These are phyloP conservation scores for Elaeis oleifera DNA, from an alignment of 202 grass and related monocot species.

Conservation along the genomic window DNA sequence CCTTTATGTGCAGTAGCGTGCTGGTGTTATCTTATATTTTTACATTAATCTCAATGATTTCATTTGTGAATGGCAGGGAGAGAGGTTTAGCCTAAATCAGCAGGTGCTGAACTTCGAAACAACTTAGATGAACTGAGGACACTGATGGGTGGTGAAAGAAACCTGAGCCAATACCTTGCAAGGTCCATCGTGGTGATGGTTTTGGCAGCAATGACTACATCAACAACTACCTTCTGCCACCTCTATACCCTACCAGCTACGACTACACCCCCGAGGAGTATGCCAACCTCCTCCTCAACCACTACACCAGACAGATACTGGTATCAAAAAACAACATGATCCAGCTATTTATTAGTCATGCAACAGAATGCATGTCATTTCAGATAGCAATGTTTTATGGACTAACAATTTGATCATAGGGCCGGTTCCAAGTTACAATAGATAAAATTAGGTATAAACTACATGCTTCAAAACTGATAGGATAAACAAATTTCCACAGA, in stretches of 20 bases:
- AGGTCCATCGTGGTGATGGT: constrained; percentile 39
- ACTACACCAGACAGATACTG: constrained; percentile 42
- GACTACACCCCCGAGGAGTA: constrained; percentile 24
- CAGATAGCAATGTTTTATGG: too few species aligned
- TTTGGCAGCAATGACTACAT: constrained; percentile 40
- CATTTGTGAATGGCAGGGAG: constrained; percentile 19
- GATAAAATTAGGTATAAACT: too few species aligned
- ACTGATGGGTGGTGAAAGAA: constrained; percentile 5
- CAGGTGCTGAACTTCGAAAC: constrained; percentile 37
- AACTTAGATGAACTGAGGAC: constrained; percentile 23
- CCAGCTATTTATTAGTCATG: too few species aligned
- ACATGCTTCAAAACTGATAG: too few species aligned
- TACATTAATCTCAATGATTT: too few species aligned
- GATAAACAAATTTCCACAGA: too few species aligned
- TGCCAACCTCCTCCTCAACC: constrained; percentile 30
- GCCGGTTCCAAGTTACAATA: too few species aligned
- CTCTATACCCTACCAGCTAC: constrained; percentile 30
- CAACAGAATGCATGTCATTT: too few species aligned
- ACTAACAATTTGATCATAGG: too few species aligned
- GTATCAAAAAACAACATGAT: constrained; percentile 6
- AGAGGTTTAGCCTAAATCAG: constrained; percentile 25
- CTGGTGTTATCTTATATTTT: too few species aligned
- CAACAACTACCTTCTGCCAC: constrained; percentile 33
- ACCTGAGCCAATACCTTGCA: constrained; percentile 18
- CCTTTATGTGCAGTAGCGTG: too few species aligned